Evolutionary conservation across 768 basidiomycete genomes (phyloP), one percentile per base, ranked within the genome.

Genomic region (Rhodotorula taiwanensis): DNA sequence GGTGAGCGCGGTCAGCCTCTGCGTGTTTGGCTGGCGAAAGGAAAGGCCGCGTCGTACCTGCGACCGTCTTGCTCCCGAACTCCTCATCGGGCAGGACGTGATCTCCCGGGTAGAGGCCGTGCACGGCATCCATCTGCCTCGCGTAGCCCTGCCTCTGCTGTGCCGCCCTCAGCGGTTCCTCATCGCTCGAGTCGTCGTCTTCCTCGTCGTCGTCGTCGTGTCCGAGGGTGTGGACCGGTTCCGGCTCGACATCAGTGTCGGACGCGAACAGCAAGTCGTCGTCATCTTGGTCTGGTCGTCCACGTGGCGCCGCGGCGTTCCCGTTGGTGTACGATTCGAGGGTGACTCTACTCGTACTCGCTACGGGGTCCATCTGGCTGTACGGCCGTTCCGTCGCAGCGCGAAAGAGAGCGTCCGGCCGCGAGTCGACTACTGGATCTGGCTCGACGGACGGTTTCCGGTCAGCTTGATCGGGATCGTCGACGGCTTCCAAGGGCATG

Each of bases 11-110:
- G 20, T 33, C 33, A 8, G 33, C 18, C 30, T 21, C 13, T 5
- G 25, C 50, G 33, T 34, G 27, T 3, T 14, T 0, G 20, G 49
- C 36, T 27, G 18, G 27, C 42, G 53, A 30, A 43, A 31, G 39
- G 2, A 21, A n/a, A 16, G 27, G 2, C 3, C 2, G 30, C 20
- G 52, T 28, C 28, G n/a, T n/a, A 58, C 62, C 62, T 23, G 5
- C 18, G 33, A 64, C 34, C 18, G 56, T 43, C 21, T 49, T 50
- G 25, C 41, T 48, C 11, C 62, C 62, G 10, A 55, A 54, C 45
- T 55, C 47, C 48, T 58, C 52, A 11, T 33, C 45, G 5, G 62
- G 57, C 11, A 58, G 21, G 18, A 64, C 47, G 3, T 23, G 16
- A 23, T 49, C 57, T 3, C 5, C 18, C 7, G 2, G 27, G 31